phyloP scores from a whole-genome alignment of 2,329 filamentous ascomycete genomes.

The Ophiostoma ulmi region DNA sequence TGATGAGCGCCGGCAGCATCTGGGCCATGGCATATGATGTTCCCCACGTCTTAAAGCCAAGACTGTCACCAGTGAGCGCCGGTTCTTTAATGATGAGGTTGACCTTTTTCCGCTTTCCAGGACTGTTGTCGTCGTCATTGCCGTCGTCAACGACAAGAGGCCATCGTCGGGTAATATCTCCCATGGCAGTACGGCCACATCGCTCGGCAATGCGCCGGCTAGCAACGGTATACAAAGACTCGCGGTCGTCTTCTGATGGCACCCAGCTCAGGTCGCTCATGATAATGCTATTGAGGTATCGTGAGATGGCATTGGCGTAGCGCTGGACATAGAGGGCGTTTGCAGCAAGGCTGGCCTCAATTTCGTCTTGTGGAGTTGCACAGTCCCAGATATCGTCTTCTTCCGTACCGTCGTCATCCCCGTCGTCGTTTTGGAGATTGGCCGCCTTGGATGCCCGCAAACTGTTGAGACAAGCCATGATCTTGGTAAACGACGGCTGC shows the following conservation, averaged over 20 bases:
- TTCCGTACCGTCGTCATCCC: background rate
- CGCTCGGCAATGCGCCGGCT: constrained; percentile 77
- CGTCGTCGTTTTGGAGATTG: constrained; percentile 28
- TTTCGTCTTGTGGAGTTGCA: constrained; percentile 39
- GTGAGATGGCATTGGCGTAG: constrained; percentile 45
- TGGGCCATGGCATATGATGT: constrained; percentile 81
- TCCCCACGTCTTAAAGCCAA: constrained; percentile 94
- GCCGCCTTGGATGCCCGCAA: constrained; percentile 61
- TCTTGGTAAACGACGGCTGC: constrained; percentile 59
- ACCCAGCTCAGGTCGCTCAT: constrained; percentile 65
- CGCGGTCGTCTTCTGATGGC: constrained; percentile 57
- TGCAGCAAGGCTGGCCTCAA: constrained; percentile 40
- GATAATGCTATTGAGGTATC: constrained; percentile 66
- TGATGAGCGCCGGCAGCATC: constrained; percentile 46
- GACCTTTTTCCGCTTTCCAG: constrained; percentile 37
- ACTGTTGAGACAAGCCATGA: constrained; percentile 61
- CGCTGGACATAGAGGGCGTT: constrained; percentile 40
- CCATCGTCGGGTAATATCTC: constrained; percentile 52
- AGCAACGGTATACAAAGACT: constrained; percentile 71
- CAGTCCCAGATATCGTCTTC: constrained; percentile 55
- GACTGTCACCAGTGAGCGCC: constrained; percentile 76
- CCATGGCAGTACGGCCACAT: constrained; percentile 65
- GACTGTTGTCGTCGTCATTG: constrained; percentile 17
- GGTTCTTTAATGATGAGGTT: constrained; percentile 77
- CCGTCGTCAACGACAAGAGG: constrained; percentile 39